phyloP scores from a whole-genome alignment of 2,329 filamentous ascomycete species.

The Ophiognomonia clavigignenti-juglandacearum region DNA sequence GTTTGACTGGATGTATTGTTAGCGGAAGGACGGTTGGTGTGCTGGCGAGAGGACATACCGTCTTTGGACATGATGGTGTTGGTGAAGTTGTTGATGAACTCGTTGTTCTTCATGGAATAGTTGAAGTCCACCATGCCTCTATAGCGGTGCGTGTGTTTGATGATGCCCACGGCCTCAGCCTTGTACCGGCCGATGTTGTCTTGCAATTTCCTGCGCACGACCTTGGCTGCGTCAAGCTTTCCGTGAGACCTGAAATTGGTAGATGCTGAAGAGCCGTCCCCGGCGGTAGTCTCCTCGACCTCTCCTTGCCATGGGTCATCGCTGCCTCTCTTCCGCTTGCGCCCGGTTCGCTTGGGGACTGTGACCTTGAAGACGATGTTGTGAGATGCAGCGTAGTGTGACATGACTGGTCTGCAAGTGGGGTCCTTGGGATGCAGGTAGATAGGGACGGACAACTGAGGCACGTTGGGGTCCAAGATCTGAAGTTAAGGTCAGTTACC shows the following conservation, averaged over 20 bases:
- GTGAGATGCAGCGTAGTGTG: slow-evolving; percentile 69
- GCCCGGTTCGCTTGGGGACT: slow-evolving; percentile 79
- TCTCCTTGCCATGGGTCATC: slow-evolving; percentile 57
- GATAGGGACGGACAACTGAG: slow-evolving; percentile 55
- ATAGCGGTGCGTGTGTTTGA: slow-evolving; percentile 82
- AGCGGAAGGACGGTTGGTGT: no score
- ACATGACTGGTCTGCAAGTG: slow-evolving; percentile 71
- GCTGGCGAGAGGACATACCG: no score
- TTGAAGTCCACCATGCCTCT: slow-evolving; percentile 83
- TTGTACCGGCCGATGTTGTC: slow-evolving; percentile 67
- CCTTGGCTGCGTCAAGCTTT: slow-evolving; percentile 46
- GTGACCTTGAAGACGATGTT: slow-evolving; percentile 85
- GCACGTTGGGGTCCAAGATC: slow-evolving; percentile 40
- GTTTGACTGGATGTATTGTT: slow-evolving; percentile 34
- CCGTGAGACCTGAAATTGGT: slow-evolving; percentile 2
- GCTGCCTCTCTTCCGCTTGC: slow-evolving; percentile 78
- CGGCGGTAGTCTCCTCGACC: slow-evolving; percentile 25
- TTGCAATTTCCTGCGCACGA: slow-evolving; percentile 58
- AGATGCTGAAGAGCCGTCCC: background rate
- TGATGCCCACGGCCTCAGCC: slow-evolving; percentile 65
- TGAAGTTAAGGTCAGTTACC: slow-evolving; percentile 20
- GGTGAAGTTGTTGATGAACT: slow-evolving; percentile 67
- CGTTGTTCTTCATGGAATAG: slow-evolving; percentile 63
- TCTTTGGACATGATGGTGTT: slow-evolving; percentile 68
- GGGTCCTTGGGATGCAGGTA: slow-evolving; percentile 77